phyloP scores from a whole-genome alignment of 2,329 filamentous ascomycete genomes.

The Seiridium unicorne region DNA sequence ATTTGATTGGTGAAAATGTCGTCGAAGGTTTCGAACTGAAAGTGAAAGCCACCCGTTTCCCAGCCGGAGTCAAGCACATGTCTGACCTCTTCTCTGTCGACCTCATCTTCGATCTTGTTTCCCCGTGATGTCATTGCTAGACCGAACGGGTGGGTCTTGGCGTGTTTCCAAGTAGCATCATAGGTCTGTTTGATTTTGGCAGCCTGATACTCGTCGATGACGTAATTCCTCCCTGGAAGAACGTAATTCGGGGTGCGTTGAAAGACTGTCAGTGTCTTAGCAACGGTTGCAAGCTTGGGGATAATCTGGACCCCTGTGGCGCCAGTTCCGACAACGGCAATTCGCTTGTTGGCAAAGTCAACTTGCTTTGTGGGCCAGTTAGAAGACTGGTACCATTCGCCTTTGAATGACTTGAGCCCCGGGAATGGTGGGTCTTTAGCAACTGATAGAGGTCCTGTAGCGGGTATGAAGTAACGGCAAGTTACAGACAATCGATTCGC shows the following conservation, averaged over 20 bases:
- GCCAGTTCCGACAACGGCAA: neutral
- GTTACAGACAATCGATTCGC: neutral
- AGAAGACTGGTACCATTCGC: neutral
- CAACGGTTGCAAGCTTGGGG: neutral
- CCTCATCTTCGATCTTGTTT: neutral
- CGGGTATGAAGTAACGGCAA: neutral
- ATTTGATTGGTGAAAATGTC: neutral
- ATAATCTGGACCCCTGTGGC: neutral
- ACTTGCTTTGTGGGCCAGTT: neutral
- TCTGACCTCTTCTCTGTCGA: neutral
- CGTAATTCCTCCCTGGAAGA: neutral
- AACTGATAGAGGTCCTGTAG: neutral
- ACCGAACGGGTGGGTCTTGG: neutral
- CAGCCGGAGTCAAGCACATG: neutral
- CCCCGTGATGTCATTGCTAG: neutral
- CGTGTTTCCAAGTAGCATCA: neutral
- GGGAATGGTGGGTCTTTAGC: neutral
- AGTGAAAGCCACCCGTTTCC: neutral
- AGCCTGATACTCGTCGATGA: neutral
- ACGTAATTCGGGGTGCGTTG: slow-evolving; percentile 1
- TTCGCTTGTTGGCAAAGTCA: neutral
- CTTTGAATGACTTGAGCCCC: neutral
- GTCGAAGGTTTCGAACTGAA: neutral
- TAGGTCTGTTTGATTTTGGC: neutral
- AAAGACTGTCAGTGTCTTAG: neutral